Conservation (phyloP, 2,329 filamentous ascomycete species). For the Dissoconium aciculare region DNA sequence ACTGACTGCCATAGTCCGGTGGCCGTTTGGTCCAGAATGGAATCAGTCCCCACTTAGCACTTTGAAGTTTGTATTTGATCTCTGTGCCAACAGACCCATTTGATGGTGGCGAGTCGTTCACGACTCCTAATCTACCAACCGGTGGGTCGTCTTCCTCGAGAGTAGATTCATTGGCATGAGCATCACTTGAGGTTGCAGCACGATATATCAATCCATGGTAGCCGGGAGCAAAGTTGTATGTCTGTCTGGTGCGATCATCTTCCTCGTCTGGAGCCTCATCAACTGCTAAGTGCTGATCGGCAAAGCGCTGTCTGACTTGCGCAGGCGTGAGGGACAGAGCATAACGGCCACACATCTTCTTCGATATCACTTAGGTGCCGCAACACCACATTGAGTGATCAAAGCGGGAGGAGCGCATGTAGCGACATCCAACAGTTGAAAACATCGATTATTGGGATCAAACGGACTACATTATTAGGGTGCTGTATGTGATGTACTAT, state of each 20-base stretch:
- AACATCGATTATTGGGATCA: too few species aligned
- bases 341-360: slow-evolving; percentile 54
- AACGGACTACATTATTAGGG: too few species aligned
- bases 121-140: too few species aligned
- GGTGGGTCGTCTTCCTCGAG: neutral
- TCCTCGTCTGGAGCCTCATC: slow-evolving; percentile 60
- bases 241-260: slow-evolving; percentile 57
- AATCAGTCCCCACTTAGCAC: slow-evolving; percentile 92
- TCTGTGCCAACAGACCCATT: slow-evolving; percentile 10
- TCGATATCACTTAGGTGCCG: too few species aligned
- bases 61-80: slow-evolving; percentile 64
- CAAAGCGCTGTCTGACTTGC: slow-evolving; percentile 57
- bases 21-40: slow-evolving; percentile 85
- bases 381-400: too few species aligned
- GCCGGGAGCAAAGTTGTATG: slow-evolving; percentile 86
- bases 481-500: too few species aligned
- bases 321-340: slow-evolving; percentile 47
- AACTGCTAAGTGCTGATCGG: slow-evolving; percentile 59
- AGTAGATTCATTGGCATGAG: neutral
- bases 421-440: too few species aligned
- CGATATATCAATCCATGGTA: slow-evolving; percentile 76
- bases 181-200: slow-evolving; percentile 47
- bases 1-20: slow-evolving; percentile 59
- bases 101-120: neutral
- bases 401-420: too few species aligned